A percentile compares a stretch with the other conserved stretches of the same genome.
phyloP scores from a whole-genome alignment of 768 basidiomycete species.

The Russula virescens region DNA sequence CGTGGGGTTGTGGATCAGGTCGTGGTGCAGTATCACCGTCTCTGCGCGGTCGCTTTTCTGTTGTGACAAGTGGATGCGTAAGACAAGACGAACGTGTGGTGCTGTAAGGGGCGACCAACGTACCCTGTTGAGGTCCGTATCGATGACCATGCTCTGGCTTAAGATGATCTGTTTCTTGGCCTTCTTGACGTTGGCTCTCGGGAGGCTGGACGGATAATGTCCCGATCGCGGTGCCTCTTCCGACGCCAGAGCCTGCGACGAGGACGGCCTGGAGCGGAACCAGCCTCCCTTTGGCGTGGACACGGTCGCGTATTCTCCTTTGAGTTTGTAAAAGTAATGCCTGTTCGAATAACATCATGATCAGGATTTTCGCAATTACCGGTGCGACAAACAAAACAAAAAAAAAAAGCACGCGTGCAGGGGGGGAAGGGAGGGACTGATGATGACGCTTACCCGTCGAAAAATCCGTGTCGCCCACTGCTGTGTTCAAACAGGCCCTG shows the following conservation, averaged over 20 bases:
- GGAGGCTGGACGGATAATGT: conserved; percentile 35
- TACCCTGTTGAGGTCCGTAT: conserved; percentile 75
- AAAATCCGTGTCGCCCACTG: conserved; percentile 68
- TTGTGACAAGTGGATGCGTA: neutral
- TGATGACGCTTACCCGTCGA: conserved; percentile 64
- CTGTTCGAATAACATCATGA: conserved; percentile 33
- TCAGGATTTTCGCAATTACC: neutral
- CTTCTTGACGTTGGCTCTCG: conserved; percentile 37
- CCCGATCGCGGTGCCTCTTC: conserved; percentile 14
- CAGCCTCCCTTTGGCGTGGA: conserved; percentile 62
- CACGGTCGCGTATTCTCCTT: conserved; percentile 66
- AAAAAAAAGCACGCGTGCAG: neutral
- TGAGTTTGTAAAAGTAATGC: conserved; percentile 85
- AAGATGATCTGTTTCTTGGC: conserved; percentile 61
- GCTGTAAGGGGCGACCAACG: no score
- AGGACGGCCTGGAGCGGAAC: conserved; percentile 51
- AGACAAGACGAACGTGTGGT: neutral
- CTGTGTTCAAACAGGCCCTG: conserved; percentile 86
- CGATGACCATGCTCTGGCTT: conserved; percentile 88
- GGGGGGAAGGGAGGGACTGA: neutral
- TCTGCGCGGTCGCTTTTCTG: conserved; percentile 86
- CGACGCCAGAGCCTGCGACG: conserved; percentile 5
- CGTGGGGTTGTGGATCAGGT: conserved; percentile 91
- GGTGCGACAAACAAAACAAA: neutral
- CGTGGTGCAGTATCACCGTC: conserved; percentile 83